These are phyloP conservation scores for Nevesoporus exiguus DNA, from an alignment of 768 basidiomycete genomes.

Conservation along the genomic window DNA sequence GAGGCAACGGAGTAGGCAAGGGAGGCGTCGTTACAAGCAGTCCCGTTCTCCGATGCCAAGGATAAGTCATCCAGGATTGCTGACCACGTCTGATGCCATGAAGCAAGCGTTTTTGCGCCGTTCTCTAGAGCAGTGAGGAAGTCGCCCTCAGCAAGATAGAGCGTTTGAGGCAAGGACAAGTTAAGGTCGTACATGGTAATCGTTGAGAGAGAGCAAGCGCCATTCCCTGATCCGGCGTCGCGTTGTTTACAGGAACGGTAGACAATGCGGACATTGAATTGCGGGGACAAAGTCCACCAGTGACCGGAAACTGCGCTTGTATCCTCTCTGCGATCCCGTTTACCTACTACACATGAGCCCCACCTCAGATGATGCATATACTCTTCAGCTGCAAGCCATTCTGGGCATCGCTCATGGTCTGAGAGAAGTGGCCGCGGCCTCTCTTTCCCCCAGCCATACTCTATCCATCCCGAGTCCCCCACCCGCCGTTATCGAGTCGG, in stretches of 20 bases:
- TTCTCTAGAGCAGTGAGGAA: not conserved
- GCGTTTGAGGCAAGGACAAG: not conserved
- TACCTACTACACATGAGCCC: not conserved
- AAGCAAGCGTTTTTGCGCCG: not conserved
- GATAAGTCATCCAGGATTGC: not conserved
- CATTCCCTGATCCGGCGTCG: too few relatives aligned
- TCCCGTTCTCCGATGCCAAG: not conserved
- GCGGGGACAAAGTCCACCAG: too few relatives aligned
- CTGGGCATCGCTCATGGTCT: not conserved
- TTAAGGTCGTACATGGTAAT: conserved; percentile 1
- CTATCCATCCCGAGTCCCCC: not conserved
- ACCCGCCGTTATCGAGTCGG: not conserved
- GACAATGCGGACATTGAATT: conserved; percentile 17
- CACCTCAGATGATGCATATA: not conserved
- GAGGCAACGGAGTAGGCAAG: not conserved
- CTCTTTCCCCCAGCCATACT: not conserved
- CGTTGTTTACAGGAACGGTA: too few relatives aligned
- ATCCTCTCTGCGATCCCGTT: not conserved
- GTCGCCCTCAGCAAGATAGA: not conserved
- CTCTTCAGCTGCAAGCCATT: not conserved
- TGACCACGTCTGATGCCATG: not conserved
- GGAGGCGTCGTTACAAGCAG: not conserved
- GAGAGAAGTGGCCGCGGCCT: not conserved
- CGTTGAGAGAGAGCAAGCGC: too few relatives aligned
- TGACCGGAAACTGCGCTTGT: too few relatives aligned